Evolutionary conservation across 2,329 filamentous ascomycete species (phyloP), one percentile per base, ranked within the genome.

Genomic region (Cercospora sesami): DNA sequence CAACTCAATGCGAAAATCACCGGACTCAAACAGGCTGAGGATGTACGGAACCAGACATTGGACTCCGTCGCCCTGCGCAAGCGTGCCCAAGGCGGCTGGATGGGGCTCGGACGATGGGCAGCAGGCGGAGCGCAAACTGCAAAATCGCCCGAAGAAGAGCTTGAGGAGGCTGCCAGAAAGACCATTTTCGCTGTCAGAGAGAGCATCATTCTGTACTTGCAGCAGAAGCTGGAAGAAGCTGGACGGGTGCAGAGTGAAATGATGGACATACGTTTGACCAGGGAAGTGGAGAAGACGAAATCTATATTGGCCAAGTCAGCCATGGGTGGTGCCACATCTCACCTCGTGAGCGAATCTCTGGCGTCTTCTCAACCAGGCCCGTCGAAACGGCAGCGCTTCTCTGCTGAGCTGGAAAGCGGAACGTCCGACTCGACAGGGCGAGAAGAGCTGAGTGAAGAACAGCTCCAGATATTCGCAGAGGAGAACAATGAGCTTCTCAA

Each of bases 401-500:
- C 68, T 21, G 65, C 8, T 30, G 67, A 70, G 39, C 33, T 68
- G 21, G 45, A 62, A 36, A 39, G 48, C 30, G 31, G 45, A 18
- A 57, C 55, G 2, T 57, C 48, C 9, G 63, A 66, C 26, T 33
- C 60, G 30, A 60, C 60, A 36, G 58, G 33, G n/a, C 66, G 59
- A 4, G 51, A 68, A 78, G 6, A 89, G 70, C 82, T 97, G 69
- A 92, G 91, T 18, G 85, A 89, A 23, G 93, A 97, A 77, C 94
- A 98, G 80, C 83, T 95, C 63, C 94, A 97, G 79, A 87, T 97
- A 77, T 98, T 99, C 81, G 94, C 94, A 73, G 87, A 93, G 80
- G 94, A 96, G 77, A 97, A 98, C 77, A 90, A 93, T 79, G 90
- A 92, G 71, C 93, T 99, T 89, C 85, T 98, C 74, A 91, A 91